Conservation (phyloP, 192 early-diverging fungal species). For the Mortierella antarctica region DNA sequence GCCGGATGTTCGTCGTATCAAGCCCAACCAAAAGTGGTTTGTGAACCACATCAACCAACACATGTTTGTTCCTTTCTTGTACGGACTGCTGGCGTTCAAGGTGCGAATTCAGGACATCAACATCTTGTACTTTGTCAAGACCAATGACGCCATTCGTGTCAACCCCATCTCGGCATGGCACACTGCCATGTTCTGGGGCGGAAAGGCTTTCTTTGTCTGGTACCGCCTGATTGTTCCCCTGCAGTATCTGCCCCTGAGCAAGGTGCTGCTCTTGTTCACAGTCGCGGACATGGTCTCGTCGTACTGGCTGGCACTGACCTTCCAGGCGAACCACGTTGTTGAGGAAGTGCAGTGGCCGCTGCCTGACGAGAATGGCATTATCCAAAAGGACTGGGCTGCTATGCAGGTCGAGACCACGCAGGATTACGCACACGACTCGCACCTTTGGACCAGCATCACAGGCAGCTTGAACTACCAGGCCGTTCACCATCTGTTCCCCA, state of each 20-base stretch:
- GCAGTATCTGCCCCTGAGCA: constrained; percentile 34
- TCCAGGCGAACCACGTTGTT: constrained; percentile 72
- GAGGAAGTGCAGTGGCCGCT: constrained; percentile 66
- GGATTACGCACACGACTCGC: constrained; percentile 65
- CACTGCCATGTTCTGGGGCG: constrained; percentile 66
- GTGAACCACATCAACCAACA: constrained; percentile 62
- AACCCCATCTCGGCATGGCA: constrained; percentile 60
- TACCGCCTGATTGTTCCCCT: constrained; percentile 60
- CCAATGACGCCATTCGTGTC: constrained; percentile 61
- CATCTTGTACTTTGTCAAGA: constrained; percentile 61
- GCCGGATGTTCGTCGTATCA: constrained; percentile 65
- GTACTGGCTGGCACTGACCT: constrained; percentile 65
- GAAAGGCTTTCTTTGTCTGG: constrained; percentile 64
- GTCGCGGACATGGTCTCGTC: constrained; percentile 60
- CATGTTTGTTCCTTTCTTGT: constrained; percentile 60
- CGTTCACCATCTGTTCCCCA: constrained; percentile 64
- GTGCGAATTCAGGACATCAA: constrained; percentile 62
- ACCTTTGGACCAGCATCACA: constrained; percentile 59
- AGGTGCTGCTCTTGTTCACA: constrained; percentile 56
- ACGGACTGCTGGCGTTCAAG: constrained; percentile 64
- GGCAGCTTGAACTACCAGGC: constrained; percentile 65
- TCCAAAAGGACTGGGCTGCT: constrained; percentile 65
- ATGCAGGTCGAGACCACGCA: constrained; percentile 64
- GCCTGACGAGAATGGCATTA: constrained; percentile 58
- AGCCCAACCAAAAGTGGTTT: constrained; percentile 63